phyloP scores from a whole-genome alignment of 1,284 basidiomycete species.

The Malassezia sympodialis region DNA sequence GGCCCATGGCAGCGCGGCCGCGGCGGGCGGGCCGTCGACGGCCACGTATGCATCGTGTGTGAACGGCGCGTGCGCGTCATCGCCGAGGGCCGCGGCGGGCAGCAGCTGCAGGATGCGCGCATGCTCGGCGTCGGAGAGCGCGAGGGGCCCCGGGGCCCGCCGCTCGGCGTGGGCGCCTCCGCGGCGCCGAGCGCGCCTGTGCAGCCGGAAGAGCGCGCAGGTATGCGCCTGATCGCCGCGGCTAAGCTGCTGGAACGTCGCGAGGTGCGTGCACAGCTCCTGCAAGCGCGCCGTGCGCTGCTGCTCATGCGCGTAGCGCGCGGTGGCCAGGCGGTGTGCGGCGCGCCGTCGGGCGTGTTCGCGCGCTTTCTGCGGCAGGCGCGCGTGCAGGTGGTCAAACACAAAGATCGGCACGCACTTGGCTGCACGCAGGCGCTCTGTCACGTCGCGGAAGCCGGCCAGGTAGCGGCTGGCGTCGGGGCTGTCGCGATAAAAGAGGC shows the following conservation, averaged over 20 bases:
- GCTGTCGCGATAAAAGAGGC: conserved; percentile 7
- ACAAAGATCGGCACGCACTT: conserved; percentile 10
- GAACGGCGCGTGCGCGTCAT: background rate
- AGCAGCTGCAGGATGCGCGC: background rate
- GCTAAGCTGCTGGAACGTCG: background rate
- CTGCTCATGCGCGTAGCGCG: background rate
- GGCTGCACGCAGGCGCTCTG: background rate
- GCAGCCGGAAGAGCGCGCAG: background rate
- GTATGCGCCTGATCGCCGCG: background rate
- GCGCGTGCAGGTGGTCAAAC: conserved; percentile 11
- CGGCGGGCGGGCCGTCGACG: background rate
- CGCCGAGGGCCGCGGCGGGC: background rate
- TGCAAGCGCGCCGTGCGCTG: conserved; percentile 3
- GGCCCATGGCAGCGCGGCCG: background rate
- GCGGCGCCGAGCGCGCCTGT: background rate
- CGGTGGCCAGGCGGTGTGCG: background rate
- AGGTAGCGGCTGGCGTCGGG: background rate
- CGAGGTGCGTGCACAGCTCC: background rate
- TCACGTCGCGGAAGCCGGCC: background rate
- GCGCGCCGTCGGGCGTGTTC: conserved; percentile 4
- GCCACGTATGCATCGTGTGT: background rate
- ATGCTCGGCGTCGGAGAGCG: background rate
- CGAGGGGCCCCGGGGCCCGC: background rate
- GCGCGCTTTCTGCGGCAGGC: conserved; percentile 7
- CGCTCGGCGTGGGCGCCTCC: background rate